Base-by-base conservation (phyloP, 2,329 filamentous ascomycete species). In the Monascus ruber region DNA sequence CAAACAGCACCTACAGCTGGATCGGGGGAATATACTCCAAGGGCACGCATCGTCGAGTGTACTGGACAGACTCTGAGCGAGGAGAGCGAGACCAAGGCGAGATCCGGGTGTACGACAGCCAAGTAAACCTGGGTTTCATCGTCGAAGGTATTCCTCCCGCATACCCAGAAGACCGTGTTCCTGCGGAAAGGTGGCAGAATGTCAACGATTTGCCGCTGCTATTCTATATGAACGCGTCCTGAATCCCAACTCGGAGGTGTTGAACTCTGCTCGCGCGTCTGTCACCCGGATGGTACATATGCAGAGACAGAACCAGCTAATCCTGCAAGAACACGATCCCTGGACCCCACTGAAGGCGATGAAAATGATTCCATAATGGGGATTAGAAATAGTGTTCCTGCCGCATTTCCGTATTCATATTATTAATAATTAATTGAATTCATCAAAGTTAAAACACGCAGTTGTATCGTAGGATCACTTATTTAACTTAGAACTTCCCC, bases 171-270 rank as follows among this genome's bases (percentile, higher is more conserved):
- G 51, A 54, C 5, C 45, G 46, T 31, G 48, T 63, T 5, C 58
- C 57, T 1, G 35, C 33, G 4, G 38, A 26, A 3, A 55, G 56
- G 42, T 58, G 52, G 52, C 25, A 41, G 9, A 25, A 43, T 4
- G 40, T 41, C 9, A 9, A 42, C 11, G 17, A 17, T 17, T 36
- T 56, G 4, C 54, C 56, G 1, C 31, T 64, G 1, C 44, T 60
- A 5, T 51, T 64, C 34, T 64, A 63, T 64, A 63, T 28, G 62
- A 64, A 39, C 54, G 46, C 5, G 41, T 63, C 9, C 34, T 57
- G 31, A 49, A 55, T 25, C 58, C 58, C 1, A 26, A 42, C 1
- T 5, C 9, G 2, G 45, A 47, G 2, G 40, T 50, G 8, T 25
- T 61, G 9, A 24, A 24, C n/a, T 35, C 34, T 3, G 50, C 50